Evolutionary conservation across 1,284 basidiomycete genomes (phyloP), one percentile per base, ranked within the genome.

Genomic region (Leccinum solheimii): DNA sequence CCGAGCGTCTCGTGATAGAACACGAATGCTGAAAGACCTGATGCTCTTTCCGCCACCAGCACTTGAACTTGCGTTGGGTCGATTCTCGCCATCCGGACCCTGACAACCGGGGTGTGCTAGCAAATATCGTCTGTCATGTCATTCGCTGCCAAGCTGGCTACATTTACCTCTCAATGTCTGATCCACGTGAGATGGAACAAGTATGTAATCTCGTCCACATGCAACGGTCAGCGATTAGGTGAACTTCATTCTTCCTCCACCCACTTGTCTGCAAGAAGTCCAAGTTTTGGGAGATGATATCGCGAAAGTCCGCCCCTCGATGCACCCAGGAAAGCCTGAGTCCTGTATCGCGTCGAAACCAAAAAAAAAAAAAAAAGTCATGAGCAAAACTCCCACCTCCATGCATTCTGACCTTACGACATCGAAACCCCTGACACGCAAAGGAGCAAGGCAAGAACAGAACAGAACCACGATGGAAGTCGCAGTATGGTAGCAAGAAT

Each of bases 231-330:
- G n/a, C 49, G 43, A 16, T 21, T 30, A 38, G 2, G 10, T 21
- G 38, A 32, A 19, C 27, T 6, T 75, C 78, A 90, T 70, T 92
- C 89, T 65, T 90, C 90, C 16, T 80, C 78, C 8, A 92, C 80
- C 88, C 90, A 92, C 61, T 80, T 78, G 67, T 90, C 87, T n/a
- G 90, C 91, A 23, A 89, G 71, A 56, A 80, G 78, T 7, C 91
- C 92, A 49, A 92, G 82, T 59, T 80, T 78, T 16, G 91, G 92
- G 56, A 92, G 69, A 66, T 84, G 84, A 71, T 82, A 91, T 7
- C 63, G 80, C 72, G 16, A 90, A 19, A 69, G 76, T 14, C 81
- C 83, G 57, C 81, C 78, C 21, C 75, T 77, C 6, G 84, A 81
- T 2, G 87, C 90, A 70, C 89, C 87, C 21, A 79, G 77, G 72